phyloP scores from a whole-genome alignment of 2,329 filamentous ascomycete genomes.

The Penicillium sp. region DNA sequence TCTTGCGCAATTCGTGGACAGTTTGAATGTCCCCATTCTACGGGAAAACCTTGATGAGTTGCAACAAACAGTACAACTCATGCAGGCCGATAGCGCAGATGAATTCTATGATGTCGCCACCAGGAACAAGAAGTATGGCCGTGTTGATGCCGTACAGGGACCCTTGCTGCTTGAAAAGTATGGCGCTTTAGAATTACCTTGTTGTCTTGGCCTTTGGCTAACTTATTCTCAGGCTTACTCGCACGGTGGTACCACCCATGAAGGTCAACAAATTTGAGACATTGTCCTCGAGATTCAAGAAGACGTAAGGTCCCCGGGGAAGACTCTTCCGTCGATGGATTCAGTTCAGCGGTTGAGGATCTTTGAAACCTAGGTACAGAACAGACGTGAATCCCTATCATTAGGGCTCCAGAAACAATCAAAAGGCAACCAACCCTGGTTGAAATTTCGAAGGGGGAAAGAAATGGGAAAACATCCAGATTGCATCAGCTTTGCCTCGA shows the following conservation, averaged over 20 bases:
- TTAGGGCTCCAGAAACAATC: not conserved
- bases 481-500: conserved; percentile 8
- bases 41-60: conserved; percentile 87
- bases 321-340: not conserved
- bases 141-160: conserved; percentile 86
- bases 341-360: not conserved
- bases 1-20: conserved; percentile 78
- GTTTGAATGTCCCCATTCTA: conserved; percentile 80
- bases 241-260: conserved; percentile 55
- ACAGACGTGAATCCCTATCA: conserved; percentile 3
- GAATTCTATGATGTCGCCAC: conserved; percentile 93
- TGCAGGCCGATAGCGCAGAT: conserved; percentile 83
- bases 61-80: conserved; percentile 82
- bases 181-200: conserved; percentile 17
- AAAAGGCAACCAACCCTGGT: conserved; percentile 2
- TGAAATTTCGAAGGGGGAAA: not conserved
- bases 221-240: conserved; percentile 53
- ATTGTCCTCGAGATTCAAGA: conserved; percentile 70
- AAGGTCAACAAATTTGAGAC: conserved; percentile 63
- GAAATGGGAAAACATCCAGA: conserved; percentile 1
- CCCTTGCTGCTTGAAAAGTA: conserved; percentile 89
- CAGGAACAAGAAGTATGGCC: conserved; percentile 86
- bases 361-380: conserved; percentile 14
- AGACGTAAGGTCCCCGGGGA: conserved; percentile 39
- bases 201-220: conserved; percentile 10